These are phyloP conservation scores for Isabelozyma gotoi DNA, from an alignment of 805 yeast genomes.

Conservation along the genomic window DNA sequence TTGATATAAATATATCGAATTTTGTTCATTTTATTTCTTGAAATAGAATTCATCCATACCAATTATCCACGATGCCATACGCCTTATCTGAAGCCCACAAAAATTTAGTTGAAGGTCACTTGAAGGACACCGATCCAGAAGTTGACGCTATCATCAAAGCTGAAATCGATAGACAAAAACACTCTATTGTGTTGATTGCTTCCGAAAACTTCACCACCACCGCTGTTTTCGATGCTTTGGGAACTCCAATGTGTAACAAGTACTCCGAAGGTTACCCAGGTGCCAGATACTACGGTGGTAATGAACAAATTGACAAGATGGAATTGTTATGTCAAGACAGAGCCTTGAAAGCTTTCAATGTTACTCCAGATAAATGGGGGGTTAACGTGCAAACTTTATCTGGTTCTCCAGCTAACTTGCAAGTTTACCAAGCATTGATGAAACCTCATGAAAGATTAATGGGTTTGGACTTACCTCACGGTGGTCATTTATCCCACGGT, in stretches of 20 bases:
- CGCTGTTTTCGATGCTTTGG: constrained; percentile 90
- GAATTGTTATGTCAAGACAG: constrained; percentile 88
- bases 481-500: constrained; percentile 97
- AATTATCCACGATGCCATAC: constrained; percentile 32
- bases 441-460: constrained; percentile 89
- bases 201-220: constrained; percentile 95
- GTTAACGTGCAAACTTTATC: constrained; percentile 94
- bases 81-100: constrained; percentile 50
- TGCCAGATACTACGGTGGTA: constrained; percentile 97
- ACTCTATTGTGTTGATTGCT: constrained; percentile 89
- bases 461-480: constrained; percentile 98
- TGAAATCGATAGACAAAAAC: constrained; percentile 85
- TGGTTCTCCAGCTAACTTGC: constrained; percentile 96
- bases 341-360: constrained; percentile 79
- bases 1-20: neutral
- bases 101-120: constrained; percentile 59
- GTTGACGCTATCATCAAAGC: constrained; percentile 72
- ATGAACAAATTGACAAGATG: constrained; percentile 88
- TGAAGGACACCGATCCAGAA: constrained; percentile 78
- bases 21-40: neutral
- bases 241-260: constrained; percentile 96
- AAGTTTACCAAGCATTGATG: constrained; percentile 86
- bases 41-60: neutral
- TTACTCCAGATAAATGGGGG: constrained; percentile 87
- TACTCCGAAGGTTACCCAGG: constrained; percentile 99